Conservation (phyloP, 306 rosid genomes). For the Chamaecrista fasciculata region DNA sequence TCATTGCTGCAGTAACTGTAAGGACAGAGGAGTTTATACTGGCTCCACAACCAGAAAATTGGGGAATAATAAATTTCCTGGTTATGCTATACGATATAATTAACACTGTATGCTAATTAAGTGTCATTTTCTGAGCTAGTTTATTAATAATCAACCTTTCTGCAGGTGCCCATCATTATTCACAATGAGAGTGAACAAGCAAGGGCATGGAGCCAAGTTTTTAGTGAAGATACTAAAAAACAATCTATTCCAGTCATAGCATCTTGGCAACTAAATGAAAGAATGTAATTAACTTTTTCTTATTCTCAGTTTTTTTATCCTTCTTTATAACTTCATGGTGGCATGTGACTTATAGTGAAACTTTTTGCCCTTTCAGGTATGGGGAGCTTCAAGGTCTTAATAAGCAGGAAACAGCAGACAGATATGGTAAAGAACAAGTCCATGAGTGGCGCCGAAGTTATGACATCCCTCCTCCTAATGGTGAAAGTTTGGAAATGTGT, state of each 20-base stretch:
- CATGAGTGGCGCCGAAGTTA: slow-evolving; percentile 99
- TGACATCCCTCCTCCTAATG: slow-evolving; percentile 92
- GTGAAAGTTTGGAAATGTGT: slow-evolving; percentile 99
- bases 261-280: slow-evolving; percentile 93
- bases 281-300: slow-evolving; percentile 62
- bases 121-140: slow-evolving; percentile 16
- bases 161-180: slow-evolving; percentile 77
- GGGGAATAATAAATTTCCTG: neutral
- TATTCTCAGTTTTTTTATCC: slow-evolving; percentile 22
- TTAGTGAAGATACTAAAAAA: slow-evolving; percentile 82
- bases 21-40: neutral
- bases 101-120: slow-evolving; percentile 8
- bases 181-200: slow-evolving; percentile 93
- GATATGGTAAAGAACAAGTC: slow-evolving; percentile 95
- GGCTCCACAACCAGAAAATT: neutral
- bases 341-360: neutral
- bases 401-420: slow-evolving; percentile 97
- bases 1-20: slow-evolving; percentile 9
- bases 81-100: too few relatives aligned
- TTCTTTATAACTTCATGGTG: slow-evolving; percentile 10
- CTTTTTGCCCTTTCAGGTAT: slow-evolving; percentile 60
- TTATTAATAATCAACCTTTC: slow-evolving; percentile 28
- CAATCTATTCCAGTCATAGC: slow-evolving; percentile 92
- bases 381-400: slow-evolving; percentile 98
- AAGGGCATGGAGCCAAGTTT: slow-evolving; percentile 79